A percentile compares a stretch with the other conserved stretches of the same genome.
Conservation (phyloP, 768 basidiomycete species). For the Amanita pseudoporphyria region DNA sequence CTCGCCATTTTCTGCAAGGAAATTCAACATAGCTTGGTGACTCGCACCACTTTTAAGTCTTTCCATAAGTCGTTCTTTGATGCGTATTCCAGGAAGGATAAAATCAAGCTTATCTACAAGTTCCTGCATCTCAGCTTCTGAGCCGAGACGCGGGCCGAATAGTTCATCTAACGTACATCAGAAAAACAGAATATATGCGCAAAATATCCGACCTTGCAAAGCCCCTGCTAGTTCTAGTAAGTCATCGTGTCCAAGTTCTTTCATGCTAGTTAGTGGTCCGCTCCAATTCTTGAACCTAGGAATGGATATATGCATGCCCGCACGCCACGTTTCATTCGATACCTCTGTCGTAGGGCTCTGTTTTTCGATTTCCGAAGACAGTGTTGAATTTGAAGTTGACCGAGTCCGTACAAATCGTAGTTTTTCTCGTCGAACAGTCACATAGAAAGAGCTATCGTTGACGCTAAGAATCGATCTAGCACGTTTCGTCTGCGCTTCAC, state of each 20-base stretch:
- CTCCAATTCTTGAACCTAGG: background rate
- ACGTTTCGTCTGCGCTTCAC: constrained; percentile 29
- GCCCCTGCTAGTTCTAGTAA: background rate
- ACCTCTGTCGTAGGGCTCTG: background rate
- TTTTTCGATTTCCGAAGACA: constrained; percentile 1
- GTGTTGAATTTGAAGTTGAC: constrained; percentile 10
- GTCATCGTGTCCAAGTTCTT: background rate
- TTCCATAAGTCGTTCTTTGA: constrained; percentile 29
- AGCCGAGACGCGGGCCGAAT: constrained; percentile 30
- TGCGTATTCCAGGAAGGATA: constrained; percentile 38
- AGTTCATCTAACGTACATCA: constrained; percentile 24
- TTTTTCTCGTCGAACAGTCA: constrained; percentile 27
- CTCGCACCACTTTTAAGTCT: constrained; percentile 16
- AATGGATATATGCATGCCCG: background rate
- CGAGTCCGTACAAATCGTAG: constrained; percentile 16
- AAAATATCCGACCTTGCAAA: constrained; percentile 2
- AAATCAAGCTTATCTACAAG: constrained; percentile 30
- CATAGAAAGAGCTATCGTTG: constrained; percentile 36
- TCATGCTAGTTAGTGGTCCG: background rate
- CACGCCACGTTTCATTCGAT: background rate
- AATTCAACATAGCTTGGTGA: constrained; percentile 34
- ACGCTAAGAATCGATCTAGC: constrained; percentile 32
- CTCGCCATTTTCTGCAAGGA: constrained; percentile 28
- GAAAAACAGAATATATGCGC: background rate
- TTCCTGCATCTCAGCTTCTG: constrained; percentile 27